Percentiles rank a stretch among this genome's conserved stretches.
Evolutionary conservation across 2,329 filamentous ascomycete genomes (phyloP).

Genomic region (Penicillium sp.): DNA sequence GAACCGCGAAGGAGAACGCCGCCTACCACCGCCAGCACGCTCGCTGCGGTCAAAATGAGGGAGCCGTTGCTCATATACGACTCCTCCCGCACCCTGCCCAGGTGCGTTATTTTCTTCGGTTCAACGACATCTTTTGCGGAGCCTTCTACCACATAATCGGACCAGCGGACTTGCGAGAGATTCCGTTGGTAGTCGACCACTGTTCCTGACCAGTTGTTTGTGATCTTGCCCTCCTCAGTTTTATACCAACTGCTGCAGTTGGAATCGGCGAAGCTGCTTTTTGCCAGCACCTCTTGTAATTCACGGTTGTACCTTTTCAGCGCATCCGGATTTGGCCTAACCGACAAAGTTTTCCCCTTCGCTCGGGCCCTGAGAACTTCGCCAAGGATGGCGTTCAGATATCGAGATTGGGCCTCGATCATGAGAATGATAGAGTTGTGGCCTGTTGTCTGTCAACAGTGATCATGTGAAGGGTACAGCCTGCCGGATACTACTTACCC

Average conservation of each 20-base stretch:
- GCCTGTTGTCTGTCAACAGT: conserved; percentile 34
- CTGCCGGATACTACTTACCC: conserved; percentile 23
- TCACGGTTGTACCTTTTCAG: conserved; percentile 52
- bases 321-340: conserved; percentile 50
- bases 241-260: conserved; percentile 64
- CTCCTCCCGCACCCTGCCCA: conserved; percentile 34
- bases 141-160: conserved; percentile 36
- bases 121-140: conserved; percentile 29
- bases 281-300: conserved; percentile 53
- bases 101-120: conserved; percentile 29
- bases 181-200: conserved; percentile 61
- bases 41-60: conserved; percentile 7
- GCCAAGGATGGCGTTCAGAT: conserved; percentile 57
- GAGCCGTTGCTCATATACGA: conserved; percentile 15
- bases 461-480: neutral
- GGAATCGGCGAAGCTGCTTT: conserved; percentile 58
- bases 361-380: conserved; percentile 54
- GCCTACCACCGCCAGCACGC: conserved; percentile 12
- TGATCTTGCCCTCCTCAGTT: conserved; percentile 58
- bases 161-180: conserved; percentile 37
- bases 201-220: conserved; percentile 61
- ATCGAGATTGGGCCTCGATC: conserved; percentile 63
- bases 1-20: conserved; percentile 10
- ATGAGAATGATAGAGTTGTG: conserved; percentile 65
- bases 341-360: conserved; percentile 46